Evolutionary conservation across 2,329 filamentous ascomycete genomes (phyloP), one percentile per base, ranked within the genome.

Genomic region (Graphiopsis chlorocephala): DNA sequence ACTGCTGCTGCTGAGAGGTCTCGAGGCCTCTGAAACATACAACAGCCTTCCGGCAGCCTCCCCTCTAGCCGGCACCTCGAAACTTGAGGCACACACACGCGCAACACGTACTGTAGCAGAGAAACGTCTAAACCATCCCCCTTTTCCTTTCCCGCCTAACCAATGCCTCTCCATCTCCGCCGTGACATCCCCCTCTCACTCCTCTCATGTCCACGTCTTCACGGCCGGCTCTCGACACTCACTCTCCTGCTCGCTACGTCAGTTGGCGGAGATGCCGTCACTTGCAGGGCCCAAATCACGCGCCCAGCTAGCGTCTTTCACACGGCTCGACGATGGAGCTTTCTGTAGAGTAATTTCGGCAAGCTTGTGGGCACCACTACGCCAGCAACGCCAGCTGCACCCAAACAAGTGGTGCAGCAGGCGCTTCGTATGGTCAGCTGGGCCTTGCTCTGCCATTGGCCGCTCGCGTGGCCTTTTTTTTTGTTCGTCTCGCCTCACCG

Each of bases 321-420:
- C 45, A 45, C 58, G 26, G 58, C 58, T 61, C 42, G 58, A 61
- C 33, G 60, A 62, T 50, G 48, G 48, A 62, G 60, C 60, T 62
- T 55, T 62, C 47, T 42, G 48, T 62, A 62, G 48, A 55, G 48
- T 62, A 62, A 62, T 62, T 62, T 62, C 60, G 59, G 60, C 53
- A 38, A 62, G 60, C 48, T 62, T 55, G 60, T 62, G 60, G 60
- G 60, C 60, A 62, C 31, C 60, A 31, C 60, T 47, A 52, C 48
- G 26, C 28, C 31, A 45, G n/a, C n/a, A 20, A 45, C 38, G 38
- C 38, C 38, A 33, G 53, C 53, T 62, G 60, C 60, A 55, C 60
- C 38, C 31, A 47, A 35, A 56, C 26, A 31, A 31, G 26, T 53
- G 28, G 26, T 53, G 38, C 45, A 38, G 59, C 47, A 23, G 29